Conservation (phyloP, 2,329 filamentous ascomycete species). For the Dactylellina sp. region DNA sequence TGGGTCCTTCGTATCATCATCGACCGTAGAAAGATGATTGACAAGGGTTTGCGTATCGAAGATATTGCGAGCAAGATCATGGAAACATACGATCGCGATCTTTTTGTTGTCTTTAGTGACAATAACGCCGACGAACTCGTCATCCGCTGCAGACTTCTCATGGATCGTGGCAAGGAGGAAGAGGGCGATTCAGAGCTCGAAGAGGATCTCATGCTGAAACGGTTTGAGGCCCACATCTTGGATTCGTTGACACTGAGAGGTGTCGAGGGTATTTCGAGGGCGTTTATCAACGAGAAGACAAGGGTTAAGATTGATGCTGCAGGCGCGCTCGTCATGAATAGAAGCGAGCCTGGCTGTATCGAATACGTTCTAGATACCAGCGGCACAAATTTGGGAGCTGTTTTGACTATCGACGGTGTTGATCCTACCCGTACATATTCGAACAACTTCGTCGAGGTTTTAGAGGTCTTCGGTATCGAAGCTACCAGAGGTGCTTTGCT, state of each 20-base stretch:
- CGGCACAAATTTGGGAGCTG: conserved; percentile 85
- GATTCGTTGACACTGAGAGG: conserved; percentile 92
- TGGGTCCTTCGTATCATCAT: conserved; percentile 95
- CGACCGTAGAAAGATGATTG: conserved; percentile 91
- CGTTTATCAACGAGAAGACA: conserved; percentile 87
- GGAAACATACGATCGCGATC: conserved; percentile 83
- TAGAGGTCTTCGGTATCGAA: conserved; percentile 96
- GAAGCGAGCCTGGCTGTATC: conserved; percentile 79
- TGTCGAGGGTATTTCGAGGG: conserved; percentile 86
- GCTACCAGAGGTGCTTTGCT: conserved; percentile 88
- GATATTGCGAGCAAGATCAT: conserved; percentile 92
- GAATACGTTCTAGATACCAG: conserved; percentile 98
- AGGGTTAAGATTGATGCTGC: conserved; percentile 75
- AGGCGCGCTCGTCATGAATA: conserved; percentile 79
- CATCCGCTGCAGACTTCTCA: conserved; percentile 87
- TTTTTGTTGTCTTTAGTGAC: conserved; percentile 95
- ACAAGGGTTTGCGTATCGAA: conserved; percentile 90
- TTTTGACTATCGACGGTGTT: conserved; percentile 87
- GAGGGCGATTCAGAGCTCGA: conserved; percentile 80
- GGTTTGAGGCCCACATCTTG: conserved; percentile 88
- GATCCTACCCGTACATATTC: conserved; percentile 87
- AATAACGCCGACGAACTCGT: conserved; percentile 97
- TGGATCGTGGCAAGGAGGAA: conserved; percentile 72
- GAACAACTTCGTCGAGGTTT: conserved; percentile 94
- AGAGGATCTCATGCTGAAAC: conserved; percentile 92